Conservation (phyloP, 495 filamentous ascomycete species). For the Penicillium ochrochloron region DNA sequence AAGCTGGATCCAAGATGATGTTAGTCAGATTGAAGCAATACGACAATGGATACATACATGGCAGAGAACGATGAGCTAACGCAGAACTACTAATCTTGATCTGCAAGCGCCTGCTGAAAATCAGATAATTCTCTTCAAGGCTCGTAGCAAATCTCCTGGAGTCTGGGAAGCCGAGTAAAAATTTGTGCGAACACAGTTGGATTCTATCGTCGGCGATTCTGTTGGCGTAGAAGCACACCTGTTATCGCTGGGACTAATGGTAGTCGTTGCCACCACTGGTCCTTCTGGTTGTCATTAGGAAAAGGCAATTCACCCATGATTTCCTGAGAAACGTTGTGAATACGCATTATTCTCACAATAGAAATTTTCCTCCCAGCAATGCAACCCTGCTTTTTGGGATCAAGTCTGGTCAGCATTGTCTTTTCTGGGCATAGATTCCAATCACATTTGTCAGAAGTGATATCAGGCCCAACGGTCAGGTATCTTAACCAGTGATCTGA, state of each 20-base stretch:
- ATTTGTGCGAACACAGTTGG: conserved; percentile 14
- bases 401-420: background rate
- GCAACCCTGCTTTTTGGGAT: background rate
- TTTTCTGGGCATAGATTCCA: background rate
- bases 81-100: conserved; percentile 2
- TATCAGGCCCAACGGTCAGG: background rate
- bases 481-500: background rate
- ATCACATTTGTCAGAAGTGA: background rate
- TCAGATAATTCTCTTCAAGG: conserved; percentile 14
- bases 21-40: background rate
- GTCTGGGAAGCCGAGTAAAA: conserved; percentile 3
- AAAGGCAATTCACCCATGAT: conserved; percentile 5
- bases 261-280: conserved; percentile 25
- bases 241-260: conserved; percentile 22
- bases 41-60: conserved; percentile 9
- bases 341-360: background rate
- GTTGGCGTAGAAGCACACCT: conserved; percentile 23
- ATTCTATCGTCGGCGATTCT: conserved; percentile 21
- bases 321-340: background rate
- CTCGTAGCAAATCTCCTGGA: conserved; percentile 11
- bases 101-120: conserved; percentile 3
- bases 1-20: conserved; percentile 11
- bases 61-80: conserved; percentile 7
- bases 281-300: conserved; percentile 16
- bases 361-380: background rate